phyloP scores from a whole-genome alignment of 179 eudicot genomes.

The Nepenthes alata region DNA sequence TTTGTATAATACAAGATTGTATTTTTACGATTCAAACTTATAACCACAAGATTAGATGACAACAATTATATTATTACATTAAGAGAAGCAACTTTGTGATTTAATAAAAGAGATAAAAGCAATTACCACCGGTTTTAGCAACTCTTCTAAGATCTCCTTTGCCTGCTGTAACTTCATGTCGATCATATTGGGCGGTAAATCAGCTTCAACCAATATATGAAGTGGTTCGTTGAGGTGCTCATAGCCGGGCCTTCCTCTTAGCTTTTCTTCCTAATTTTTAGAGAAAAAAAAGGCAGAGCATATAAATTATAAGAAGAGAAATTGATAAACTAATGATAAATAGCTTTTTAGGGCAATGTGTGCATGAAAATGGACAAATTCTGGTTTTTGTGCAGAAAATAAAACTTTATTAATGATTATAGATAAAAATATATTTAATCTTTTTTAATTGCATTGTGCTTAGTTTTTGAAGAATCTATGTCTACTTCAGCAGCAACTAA shows the following conservation, averaged over 20 bases:
- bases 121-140: conserved; percentile 87
- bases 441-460: no score
- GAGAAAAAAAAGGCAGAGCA: background rate
- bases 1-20: no score
- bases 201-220: conserved; percentile 81
- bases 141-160: conserved; percentile 66
- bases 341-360: background rate
- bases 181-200: conserved; percentile 67
- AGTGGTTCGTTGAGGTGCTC: conserved; percentile 85
- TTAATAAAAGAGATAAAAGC: background rate
- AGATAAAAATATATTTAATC: no score
- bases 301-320: background rate
- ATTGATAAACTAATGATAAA: background rate
- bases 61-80: no score
- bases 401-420: no score
- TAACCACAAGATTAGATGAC: no score
- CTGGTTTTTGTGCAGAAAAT: background rate
- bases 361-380: background rate
- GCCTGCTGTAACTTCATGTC: conserved; percentile 75
- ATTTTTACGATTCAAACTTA: no score
- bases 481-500: no score
- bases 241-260: conserved; percentile 83
- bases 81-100: no score
- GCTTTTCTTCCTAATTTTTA: conserved; percentile 61
- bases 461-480: no score